Evolutionary conservation across 768 basidiomycete species (phyloP).

Genomic region (Lactarius tabidus): DNA sequence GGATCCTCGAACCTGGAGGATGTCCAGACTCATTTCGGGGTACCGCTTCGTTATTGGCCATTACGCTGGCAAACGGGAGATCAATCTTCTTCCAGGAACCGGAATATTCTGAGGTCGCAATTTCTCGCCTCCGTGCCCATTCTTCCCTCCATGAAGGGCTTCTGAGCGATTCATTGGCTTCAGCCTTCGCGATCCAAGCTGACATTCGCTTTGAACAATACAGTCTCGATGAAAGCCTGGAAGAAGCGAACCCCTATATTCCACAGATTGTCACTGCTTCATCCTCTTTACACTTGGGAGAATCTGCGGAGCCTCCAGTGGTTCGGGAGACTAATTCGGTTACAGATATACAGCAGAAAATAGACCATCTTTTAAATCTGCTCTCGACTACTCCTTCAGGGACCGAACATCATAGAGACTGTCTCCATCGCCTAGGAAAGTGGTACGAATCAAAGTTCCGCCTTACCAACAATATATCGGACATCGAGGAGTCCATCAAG

Average conservation of each 20-base stretch:
- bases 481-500: too few relatives aligned
- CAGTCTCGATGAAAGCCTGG: background rate
- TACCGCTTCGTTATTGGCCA: background rate
- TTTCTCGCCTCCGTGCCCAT: background rate
- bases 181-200: background rate
- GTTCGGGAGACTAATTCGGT: background rate
- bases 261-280: background rate
- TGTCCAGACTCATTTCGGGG: background rate
- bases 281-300: background rate
- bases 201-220: background rate
- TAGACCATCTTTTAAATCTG: background rate
- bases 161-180: background rate
- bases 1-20: background rate
- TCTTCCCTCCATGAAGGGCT: background rate
- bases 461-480: background rate
- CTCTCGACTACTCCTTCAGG: background rate
- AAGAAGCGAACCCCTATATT: background rate
- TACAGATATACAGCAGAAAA: background rate
- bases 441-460: slow-evolving; percentile 4
- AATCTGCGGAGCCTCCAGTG: background rate
- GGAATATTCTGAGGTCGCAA: slow-evolving; percentile 3
- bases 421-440: background rate
- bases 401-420: background rate
- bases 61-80: background rate
- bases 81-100: background rate